Evolutionary conservation across 495 filamentous ascomycete genomes (phyloP).

Genomic region (Podospora appendiculata): DNA sequence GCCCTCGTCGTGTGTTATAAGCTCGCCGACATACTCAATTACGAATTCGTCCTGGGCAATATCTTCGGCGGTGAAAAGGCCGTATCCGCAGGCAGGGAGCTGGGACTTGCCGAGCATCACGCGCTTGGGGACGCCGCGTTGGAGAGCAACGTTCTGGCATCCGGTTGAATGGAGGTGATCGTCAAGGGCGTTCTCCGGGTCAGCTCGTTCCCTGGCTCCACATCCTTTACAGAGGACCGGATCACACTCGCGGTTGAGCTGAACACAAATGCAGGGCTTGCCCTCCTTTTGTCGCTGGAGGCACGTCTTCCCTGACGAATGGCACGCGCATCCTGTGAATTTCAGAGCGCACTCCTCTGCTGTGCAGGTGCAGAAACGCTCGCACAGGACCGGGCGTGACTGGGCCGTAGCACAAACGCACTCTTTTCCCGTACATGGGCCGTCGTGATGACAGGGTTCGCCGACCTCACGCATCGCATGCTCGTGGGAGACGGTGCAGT

Average conservation of each 20-base stretch:
- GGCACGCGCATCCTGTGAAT: slow-evolving; percentile 60
- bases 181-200: slow-evolving; percentile 51
- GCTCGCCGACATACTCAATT: slow-evolving; percentile 67
- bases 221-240: slow-evolving; percentile 58
- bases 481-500: slow-evolving; percentile 36
- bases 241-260: slow-evolving; percentile 63
- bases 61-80: slow-evolving; percentile 56
- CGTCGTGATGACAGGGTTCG: slow-evolving; percentile 39
- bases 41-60: slow-evolving; percentile 53
- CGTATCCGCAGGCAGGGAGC: slow-evolving; percentile 52
- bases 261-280: slow-evolving; percentile 48
- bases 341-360: slow-evolving; percentile 49
- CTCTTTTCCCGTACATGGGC: slow-evolving; percentile 35
- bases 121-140: slow-evolving; percentile 50
- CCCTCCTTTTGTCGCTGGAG: slow-evolving; percentile 37
- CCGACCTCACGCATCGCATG: slow-evolving; percentile 30
- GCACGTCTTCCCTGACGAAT: slow-evolving; percentile 43
- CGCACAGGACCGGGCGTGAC: slow-evolving; percentile 45
- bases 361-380: slow-evolving; percentile 58
- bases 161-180: slow-evolving; percentile 38
- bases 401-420: slow-evolving; percentile 48
- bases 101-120: slow-evolving; percentile 56
- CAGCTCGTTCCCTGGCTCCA: slow-evolving; percentile 53
- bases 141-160: slow-evolving; percentile 57
- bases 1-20: slow-evolving; percentile 55